Percentiles rank a stretch among this genome's conserved stretches.
These are phyloP conservation scores for Candida ponderosae DNA, from an alignment of 805 yeast species.

Conservation along the genomic window DNA sequence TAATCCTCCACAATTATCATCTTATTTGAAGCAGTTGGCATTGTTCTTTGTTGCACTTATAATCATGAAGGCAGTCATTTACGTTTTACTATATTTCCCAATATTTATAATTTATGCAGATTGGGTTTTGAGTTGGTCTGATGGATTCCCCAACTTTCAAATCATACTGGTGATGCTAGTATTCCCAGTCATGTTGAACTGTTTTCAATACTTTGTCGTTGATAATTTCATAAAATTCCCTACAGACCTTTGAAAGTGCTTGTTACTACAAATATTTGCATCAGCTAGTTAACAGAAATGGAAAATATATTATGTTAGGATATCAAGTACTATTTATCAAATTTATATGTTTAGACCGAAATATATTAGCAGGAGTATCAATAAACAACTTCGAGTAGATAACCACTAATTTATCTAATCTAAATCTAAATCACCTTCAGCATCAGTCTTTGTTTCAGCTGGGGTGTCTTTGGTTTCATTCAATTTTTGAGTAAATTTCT, in stretches of 20 bases:
- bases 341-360: no score
- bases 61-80: conserved; percentile 54
- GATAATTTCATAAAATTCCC: conserved; percentile 68
- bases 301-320: no score
- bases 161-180: conserved; percentile 82
- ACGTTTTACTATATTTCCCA: conserved; percentile 54
- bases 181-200: conserved; percentile 66
- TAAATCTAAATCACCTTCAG: conserved; percentile 32
- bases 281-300: no score
- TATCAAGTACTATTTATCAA: no score
- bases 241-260: background rate
- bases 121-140: conserved; percentile 76
- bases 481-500: conserved; percentile 24
- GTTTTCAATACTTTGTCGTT: conserved; percentile 63
- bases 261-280: no score
- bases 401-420: conserved; percentile 15
- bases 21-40: conserved; percentile 63
- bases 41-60: conserved; percentile 60
- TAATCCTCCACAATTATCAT: conserved; percentile 49
- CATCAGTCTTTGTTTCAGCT: conserved; percentile 21
- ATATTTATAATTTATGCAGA: conserved; percentile 64
- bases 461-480: conserved; percentile 19
- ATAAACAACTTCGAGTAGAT: background rate
- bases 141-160: conserved; percentile 72
- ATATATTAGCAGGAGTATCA: background rate